Conservation (phyloP, 2,329 filamentous ascomycete genomes). For the Cladophialophora psammophila region DNA sequence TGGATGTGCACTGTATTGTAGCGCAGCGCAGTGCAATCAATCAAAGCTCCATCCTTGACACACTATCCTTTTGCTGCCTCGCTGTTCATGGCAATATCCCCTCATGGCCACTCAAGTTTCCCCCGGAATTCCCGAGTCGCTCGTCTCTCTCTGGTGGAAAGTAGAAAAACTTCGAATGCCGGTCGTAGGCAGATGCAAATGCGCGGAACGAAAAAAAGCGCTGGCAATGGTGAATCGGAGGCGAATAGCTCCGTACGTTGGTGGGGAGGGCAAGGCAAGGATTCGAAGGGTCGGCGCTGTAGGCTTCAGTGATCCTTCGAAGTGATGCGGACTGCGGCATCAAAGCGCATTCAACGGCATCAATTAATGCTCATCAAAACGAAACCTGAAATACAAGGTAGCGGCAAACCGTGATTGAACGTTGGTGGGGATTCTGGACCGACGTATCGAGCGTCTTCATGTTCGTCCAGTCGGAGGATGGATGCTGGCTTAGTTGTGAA, state of each 20-base stretch:
- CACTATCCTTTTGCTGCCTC: not conserved
- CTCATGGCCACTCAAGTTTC: not conserved
- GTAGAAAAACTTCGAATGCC: not conserved
- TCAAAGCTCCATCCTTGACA: not conserved
- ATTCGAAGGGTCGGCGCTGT: not conserved
- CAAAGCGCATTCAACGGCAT: not conserved
- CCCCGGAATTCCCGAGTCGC: not conserved
- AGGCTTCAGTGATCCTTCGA: not conserved
- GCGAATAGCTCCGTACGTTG: not conserved
- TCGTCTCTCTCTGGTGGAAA: not conserved
- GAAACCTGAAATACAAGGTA: not conserved
- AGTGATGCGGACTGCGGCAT: not conserved
- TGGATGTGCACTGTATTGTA: not conserved
- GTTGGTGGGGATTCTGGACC: not conserved
- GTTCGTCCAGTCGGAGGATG: not conserved
- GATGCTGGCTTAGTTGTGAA: slow-evolving; percentile 9
- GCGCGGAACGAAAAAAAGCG: not conserved
- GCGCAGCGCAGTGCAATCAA: not conserved
- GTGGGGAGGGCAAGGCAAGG: not conserved
- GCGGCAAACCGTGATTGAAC: not conserved
- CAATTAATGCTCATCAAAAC: not conserved
- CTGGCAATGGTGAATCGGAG: not conserved
- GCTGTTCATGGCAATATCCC: not conserved
- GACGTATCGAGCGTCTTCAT: not conserved
- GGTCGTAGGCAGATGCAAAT: not conserved